Evolutionary conservation across 129 eudicot species (phyloP).

Genomic region (Artemisia tridentata): DNA sequence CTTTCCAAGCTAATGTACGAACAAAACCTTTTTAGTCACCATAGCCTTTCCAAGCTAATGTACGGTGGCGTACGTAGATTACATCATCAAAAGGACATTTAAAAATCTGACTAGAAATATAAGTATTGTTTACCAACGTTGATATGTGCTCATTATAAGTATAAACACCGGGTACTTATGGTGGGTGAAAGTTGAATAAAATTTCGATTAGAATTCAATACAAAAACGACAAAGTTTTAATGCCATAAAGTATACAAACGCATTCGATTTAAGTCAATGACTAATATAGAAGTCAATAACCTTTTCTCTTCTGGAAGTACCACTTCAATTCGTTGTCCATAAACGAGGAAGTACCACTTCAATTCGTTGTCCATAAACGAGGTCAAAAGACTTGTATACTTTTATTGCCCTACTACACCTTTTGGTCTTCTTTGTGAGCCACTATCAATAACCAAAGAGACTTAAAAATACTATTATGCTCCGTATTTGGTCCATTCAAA

Average conservation of each 20-base stretch:
- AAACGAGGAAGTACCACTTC: conserved; percentile 8
- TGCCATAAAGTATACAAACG: background rate
- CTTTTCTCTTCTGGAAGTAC: background rate
- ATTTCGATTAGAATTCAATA: too few relatives aligned
- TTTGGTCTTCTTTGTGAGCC: conserved; percentile 18
- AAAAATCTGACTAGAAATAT: too few relatives aligned
- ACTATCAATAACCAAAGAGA: background rate
- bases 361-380: background rate
- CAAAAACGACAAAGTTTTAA: background rate
- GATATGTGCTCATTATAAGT: too few relatives aligned
- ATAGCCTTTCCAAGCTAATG: too few relatives aligned
- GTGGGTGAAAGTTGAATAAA: too few relatives aligned
- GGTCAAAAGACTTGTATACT: conserved; percentile 11
- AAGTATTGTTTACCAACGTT: too few relatives aligned
- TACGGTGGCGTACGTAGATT: too few relatives aligned
- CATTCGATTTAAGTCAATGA: background rate
- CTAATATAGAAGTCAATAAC: background rate
- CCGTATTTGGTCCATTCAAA: too few relatives aligned
- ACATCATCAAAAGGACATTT: too few relatives aligned
- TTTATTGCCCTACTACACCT: background rate
- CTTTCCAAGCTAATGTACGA: too few relatives aligned
- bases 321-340: conserved; percentile 2
- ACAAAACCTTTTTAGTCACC: too few relatives aligned
- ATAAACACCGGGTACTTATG: too few relatives aligned
- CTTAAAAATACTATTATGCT: background rate